These are phyloP conservation scores for Nigrospora oryzae DNA, from an alignment of 2,329 filamentous ascomycete genomes.

Conservation along the genomic window DNA sequence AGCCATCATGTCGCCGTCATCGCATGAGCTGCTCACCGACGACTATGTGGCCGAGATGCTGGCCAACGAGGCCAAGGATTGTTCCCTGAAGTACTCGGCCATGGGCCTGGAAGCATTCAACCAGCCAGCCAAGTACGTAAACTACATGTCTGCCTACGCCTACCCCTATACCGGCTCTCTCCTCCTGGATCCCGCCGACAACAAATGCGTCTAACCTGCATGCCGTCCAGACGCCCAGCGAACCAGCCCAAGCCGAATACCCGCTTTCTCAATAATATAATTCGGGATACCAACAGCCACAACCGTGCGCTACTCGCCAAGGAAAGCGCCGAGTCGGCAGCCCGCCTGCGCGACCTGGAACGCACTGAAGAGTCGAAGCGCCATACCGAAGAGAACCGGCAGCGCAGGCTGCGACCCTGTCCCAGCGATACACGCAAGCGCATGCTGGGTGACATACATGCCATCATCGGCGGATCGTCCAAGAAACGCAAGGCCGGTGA, in stretches of 20 bases:
- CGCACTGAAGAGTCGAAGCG: constrained; percentile 34
- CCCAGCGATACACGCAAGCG: constrained; percentile 44
- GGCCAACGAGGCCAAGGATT: constrained; percentile 68
- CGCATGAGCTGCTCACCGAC: constrained; percentile 50
- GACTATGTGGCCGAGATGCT: constrained; percentile 76
- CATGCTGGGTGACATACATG: constrained; percentile 53
- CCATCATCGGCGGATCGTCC: constrained; percentile 40
- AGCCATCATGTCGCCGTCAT: constrained; percentile 10
- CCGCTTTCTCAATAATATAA: constrained; percentile 77
- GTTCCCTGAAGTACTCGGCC: constrained; percentile 64
- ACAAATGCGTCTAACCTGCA: constrained; percentile 3
- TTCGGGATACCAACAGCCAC: constrained; percentile 80
- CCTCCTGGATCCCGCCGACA: not conserved
- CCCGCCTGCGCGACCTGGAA: constrained; percentile 57
- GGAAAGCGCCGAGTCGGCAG: constrained; percentile 71
- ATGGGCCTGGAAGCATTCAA: constrained; percentile 63
- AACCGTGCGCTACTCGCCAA: constrained; percentile 81
- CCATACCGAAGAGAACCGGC: constrained; percentile 16
- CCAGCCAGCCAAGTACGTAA: constrained; percentile 31
- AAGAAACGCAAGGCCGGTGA: constrained; percentile 25
- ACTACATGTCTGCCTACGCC: not conserved
- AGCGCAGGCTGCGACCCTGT: constrained; percentile 33
- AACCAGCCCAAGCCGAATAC: constrained; percentile 83
- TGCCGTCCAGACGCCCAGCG: constrained; percentile 41
- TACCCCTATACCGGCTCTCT: no score